Evolutionary conservation across 371 early-diverging fungal genomes (phyloP), one percentile per base, ranked within the genome.

Genomic region (Mortierella sp.): DNA sequence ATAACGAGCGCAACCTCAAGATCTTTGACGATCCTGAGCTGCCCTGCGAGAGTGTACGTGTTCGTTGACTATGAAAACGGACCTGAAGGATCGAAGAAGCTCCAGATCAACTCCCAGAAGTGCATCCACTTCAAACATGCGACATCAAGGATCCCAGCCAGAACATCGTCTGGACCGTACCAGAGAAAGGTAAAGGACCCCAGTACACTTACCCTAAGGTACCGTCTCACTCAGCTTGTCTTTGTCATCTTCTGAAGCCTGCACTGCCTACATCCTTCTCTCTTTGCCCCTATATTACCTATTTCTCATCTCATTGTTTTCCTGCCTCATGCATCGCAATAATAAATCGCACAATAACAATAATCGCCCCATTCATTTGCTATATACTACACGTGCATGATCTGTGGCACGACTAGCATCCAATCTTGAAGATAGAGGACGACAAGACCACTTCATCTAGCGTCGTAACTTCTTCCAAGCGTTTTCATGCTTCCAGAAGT

Each of bases 61-160:
- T 99, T 94, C 80, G 93, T 98, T 0, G 98, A 97, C 11, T 94
- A 96, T 64, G 97, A 95, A 64, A 83, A 83, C 19, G 89, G 89
- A 28, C 92, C 94, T 6, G 62, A 46, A 42, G 95, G 94, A 6
- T 64, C 89, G 60, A 93, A 97, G 84, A 87, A 96, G n/a, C 91
- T 98, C 75, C 97, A 98, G 83, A 97, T 99, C 82, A 98, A 99
- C 82, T 90, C 95, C 32, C 94, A 94, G 76, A 99, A 99, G 84
- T 99, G 99, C 82, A 93, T 99, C 57, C 99, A 99, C 80, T 99
- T 98, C 88, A 99, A 88, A 99, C 99, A 0, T 99, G 99, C 79
- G 99, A 99, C 79, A 99, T 99, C 82, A 99, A 99, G 82, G 98
- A 98, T 81, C 98, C 98, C 23, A 90, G 93, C 46, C 99, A 99